Evolutionary conservation across 106 monocot genomes (phyloP), one percentile per base, ranked within the genome.

Genomic region (Gastrodia elata): DNA sequence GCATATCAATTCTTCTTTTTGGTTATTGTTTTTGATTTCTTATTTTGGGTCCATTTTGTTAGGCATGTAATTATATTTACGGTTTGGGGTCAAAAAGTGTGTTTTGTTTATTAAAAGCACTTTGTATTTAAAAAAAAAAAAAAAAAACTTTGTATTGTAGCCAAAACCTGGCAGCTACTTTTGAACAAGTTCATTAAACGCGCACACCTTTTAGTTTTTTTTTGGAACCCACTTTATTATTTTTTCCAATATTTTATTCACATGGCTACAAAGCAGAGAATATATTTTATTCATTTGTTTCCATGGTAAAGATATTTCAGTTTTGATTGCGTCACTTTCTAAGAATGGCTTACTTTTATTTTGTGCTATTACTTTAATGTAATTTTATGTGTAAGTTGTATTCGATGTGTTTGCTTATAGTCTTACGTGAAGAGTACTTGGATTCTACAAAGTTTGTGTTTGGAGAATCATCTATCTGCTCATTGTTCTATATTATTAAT

Each of bases 171-270:
- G 59, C 59, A 67, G 18, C 38, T 67, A n/a, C 20, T 67, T n/a
- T 67, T 67, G 10, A 67, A 5, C 36, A 67, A 67, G 67, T 37
- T 15, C 18, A 67, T 38, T n/a, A n/a, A 36, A 67, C 20, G 6
- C n/a, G 18, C 38, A 67, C 37, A 3, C 61, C 30, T 61, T 32
- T 52, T 52, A n/a, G 10, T 61, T 61, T 61, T 61, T 61, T 13
- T 2, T 6, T 37, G 67, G 37, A 65, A 67, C 67, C 67, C 36
- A 67, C 36, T 67, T 67, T 38, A 16, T 0, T 67, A 67, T 67
- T 20, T 36, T 67, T 38, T 67, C 36, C 61, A 61, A 22, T 61
- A 61, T 61, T 61, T 22, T 61, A 8, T 61, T 61, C 22, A 61
- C 14, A 30, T 61, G 52, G 52, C 52, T 52, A 4, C 52, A 52